Conservation (phyloP, 1,139 yeast species). For the Kodamaea anthophila region DNA sequence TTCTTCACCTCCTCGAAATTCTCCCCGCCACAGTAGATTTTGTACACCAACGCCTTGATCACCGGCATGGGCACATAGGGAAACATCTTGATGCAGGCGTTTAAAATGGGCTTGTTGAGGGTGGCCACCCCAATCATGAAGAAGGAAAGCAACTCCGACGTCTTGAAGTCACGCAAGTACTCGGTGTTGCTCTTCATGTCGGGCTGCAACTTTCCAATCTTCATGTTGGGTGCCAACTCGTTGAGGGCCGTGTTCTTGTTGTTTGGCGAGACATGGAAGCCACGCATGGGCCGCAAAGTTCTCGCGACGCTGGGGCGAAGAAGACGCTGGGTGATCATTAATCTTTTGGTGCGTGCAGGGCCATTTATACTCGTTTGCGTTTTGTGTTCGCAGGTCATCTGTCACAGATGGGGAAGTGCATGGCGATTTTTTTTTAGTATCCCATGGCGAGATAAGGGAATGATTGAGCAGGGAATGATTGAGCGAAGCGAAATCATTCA, state of each 20-base stretch:
- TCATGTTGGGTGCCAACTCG: constrained; percentile 7
- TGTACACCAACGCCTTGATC: constrained; percentile 69
- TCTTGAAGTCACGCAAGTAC: constrained; percentile 30
- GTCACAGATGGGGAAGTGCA: no score
- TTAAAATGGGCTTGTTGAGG: constrained; percentile 52
- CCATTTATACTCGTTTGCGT: no score
- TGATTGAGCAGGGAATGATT: no score
- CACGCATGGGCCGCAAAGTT: constrained; percentile 1
- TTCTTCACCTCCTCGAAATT: constrained; percentile 58
- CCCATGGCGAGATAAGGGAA: no score
- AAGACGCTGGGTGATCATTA: constrained; percentile 4
- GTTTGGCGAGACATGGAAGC: constrained; percentile 17
- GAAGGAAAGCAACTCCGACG: constrained; percentile 50
- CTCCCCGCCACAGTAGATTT: constrained; percentile 90
- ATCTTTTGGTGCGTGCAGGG: no score
- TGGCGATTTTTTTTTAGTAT: no score
- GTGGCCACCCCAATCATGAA: constrained; percentile 66
- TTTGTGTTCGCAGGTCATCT: no score
- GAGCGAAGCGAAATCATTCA: no score
- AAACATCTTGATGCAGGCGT: constrained; percentile 58
- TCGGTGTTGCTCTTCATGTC: constrained; percentile 11
- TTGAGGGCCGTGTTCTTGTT: constrained; percentile 13
- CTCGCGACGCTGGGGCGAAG: constrained; percentile 2
- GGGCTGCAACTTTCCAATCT: constrained; percentile 7
- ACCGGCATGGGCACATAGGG: constrained; percentile 71